Conservation (phyloP, 768 basidiomycete genomes). For the Dictyophora rubrovolvata region DNA sequence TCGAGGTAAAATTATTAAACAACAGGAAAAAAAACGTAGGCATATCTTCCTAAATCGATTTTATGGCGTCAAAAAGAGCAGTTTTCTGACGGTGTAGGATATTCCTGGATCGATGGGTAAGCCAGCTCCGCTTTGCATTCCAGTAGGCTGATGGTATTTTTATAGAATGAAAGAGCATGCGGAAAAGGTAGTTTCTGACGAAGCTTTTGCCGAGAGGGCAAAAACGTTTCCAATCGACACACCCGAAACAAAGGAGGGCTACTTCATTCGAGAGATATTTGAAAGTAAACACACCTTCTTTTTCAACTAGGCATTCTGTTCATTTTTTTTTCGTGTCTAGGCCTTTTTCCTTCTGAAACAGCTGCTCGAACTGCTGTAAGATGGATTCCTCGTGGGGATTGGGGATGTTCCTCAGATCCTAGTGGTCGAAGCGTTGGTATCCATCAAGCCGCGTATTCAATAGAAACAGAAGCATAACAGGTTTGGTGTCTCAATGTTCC, state of each 20-base stretch:
- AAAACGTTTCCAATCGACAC: slow-evolving; percentile 71
- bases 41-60: slow-evolving; percentile 89
- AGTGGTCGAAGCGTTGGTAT: slow-evolving; percentile 93
- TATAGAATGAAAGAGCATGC: slow-evolving; percentile 85
- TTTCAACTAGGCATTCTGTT: background rate
- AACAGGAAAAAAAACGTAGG: slow-evolving; percentile 32
- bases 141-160: background rate
- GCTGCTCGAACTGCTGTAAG: slow-evolving; percentile 89
- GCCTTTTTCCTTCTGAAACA: slow-evolving; percentile 72
- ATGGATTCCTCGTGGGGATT: slow-evolving; percentile 93
- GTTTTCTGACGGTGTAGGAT: slow-evolving; percentile 97
- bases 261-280: slow-evolving; percentile 85
- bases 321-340: slow-evolving; percentile 25
- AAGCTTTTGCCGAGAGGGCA: slow-evolving; percentile 57
- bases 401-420: slow-evolving; percentile 93
- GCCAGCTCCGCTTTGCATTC: slow-evolving; percentile 12
- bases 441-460: slow-evolving; percentile 81
- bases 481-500: background rate
- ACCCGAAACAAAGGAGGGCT: slow-evolving; percentile 96
- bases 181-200: slow-evolving; percentile 65
- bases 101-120: slow-evolving; percentile 97
- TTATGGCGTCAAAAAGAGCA: slow-evolving; percentile 99
- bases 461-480: slow-evolving; percentile 4
- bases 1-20: background rate
- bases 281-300: slow-evolving; percentile 40